Base-by-base conservation (phyloP, 2,329 filamentous ascomycete species). In the Pseudomassariella vexata region DNA sequence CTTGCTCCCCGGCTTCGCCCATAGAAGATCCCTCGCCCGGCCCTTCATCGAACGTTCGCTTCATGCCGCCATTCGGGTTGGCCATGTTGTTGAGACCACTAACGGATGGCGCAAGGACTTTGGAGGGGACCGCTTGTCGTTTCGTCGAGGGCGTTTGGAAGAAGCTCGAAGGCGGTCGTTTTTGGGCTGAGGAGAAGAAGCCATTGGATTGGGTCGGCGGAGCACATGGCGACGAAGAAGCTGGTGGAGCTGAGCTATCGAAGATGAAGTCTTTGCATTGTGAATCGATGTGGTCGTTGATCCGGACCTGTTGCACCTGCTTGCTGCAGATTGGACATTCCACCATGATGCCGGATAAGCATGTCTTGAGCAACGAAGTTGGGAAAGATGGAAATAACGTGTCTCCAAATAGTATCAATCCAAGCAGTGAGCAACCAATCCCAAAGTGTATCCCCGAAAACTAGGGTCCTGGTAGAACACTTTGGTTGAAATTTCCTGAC, bases 251-350 rank as follows among this genome's bases (percentile, higher is more conserved):
- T 52, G 37, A 46, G 30, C 40, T 38, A 24, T 79, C 74, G 52
- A 82, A 63, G 41, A 92, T 56, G 53, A 81, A 81, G 21, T 66
- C 69, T 38, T 73, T 59, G 63, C 90, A 96, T 42, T 74, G 75
- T 19, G 86, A 90, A 62, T 96, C 92, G 53, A 96, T 78, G 59
- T 96, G 90, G 45, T 72, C 71, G 62, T 96, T 96, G 67, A 96
- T 96, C 45, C 82, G 75, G 50, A 66, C 64, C 44, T 81, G 63
- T 43, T 76, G 81, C 48, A 92, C 85, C 35, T 70, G 66, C 48
- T 83, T 82, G 51, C 75, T 70, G 65, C 88, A 95, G 44, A 89
- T 85, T 11, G 88, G 88, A 54, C 88, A 95, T 48, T 77, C 73
- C 46, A 94, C 84, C 51, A 66, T 63, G 35, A 36, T 55, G 42